Conservation (phyloP, 306 rosid genomes). For the Cotoneaster glaucophyllus region DNA sequence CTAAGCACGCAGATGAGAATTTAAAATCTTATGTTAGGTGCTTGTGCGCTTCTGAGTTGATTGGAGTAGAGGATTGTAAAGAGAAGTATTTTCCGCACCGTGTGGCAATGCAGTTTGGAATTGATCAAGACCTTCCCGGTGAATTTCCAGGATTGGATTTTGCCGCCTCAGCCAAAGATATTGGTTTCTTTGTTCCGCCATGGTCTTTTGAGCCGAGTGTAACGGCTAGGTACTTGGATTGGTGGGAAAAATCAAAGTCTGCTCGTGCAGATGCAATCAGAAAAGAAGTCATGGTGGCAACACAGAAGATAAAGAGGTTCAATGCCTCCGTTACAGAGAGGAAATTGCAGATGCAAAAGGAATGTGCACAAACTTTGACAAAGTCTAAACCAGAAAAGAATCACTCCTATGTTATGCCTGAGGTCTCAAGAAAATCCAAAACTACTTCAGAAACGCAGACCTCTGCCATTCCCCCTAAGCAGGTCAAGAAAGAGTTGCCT, state of each 20-base stretch:
- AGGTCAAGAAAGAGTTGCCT: background rate
- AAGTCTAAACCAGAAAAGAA: background rate
- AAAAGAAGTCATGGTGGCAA: background rate
- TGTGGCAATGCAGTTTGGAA: conserved; percentile 63
- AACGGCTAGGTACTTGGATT: conserved; percentile 23
- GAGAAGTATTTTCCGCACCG: conserved; percentile 44
- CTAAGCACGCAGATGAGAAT: conserved; percentile 9
- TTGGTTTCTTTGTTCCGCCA: conserved; percentile 11
- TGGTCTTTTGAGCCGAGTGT: conserved; percentile 16
- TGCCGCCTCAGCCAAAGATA: background rate
- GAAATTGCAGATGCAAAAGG: background rate
- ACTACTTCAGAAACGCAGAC: background rate
- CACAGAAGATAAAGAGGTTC: background rate
- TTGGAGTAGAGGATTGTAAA: conserved; percentile 21
- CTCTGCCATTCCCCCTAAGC: background rate
- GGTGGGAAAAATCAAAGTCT: conserved; percentile 33
- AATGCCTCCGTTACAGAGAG: background rate
- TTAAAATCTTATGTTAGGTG: conserved; percentile 30
- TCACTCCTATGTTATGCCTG: background rate
- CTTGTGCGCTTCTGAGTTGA: conserved; percentile 29
- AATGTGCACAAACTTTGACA: background rate
- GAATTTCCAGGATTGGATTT: background rate
- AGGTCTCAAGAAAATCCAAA: background rate
- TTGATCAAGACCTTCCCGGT: conserved; percentile 55
- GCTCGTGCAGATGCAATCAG: background rate